Evolutionary conservation across 2,329 filamentous ascomycete species (phyloP).

Genomic region (Monosporascus sp.): DNA sequence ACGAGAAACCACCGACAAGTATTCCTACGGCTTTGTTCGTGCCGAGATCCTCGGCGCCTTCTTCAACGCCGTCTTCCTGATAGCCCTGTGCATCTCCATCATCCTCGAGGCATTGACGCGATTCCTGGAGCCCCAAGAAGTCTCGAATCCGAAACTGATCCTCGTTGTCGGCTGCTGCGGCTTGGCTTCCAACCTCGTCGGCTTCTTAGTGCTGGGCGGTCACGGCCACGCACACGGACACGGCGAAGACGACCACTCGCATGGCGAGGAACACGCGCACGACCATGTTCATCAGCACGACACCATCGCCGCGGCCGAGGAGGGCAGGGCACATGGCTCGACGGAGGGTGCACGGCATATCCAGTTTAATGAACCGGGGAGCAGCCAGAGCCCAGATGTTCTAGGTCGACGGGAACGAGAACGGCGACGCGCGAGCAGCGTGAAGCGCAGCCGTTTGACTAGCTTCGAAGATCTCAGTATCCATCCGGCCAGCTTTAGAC

Average conservation of each 20-base stretch:
- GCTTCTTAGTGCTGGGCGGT: conserved; percentile 86
- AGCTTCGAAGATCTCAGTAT: conserved; percentile 73
- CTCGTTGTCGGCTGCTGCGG: conserved; percentile 85
- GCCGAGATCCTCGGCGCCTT: conserved; percentile 94
- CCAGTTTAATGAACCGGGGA: conserved; percentile 32
- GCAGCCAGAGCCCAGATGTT: conserved; percentile 21
- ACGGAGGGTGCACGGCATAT: conserved; percentile 34
- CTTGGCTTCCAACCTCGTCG: conserved; percentile 80
- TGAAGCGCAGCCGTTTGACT: conserved; percentile 53
- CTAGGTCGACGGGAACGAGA: conserved; percentile 35
- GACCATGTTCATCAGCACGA: conserved; percentile 37
- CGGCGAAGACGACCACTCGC: conserved; percentile 46
- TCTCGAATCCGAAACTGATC: conserved; percentile 79
- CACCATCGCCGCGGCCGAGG: conserved; percentile 39
- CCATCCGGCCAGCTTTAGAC: conserved; percentile 83
- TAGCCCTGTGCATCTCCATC: conserved; percentile 93
- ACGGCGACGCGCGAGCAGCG: conserved; percentile 41
- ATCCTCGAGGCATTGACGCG: conserved; percentile 91
- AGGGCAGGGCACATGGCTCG: conserved; percentile 42
- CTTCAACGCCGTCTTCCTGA: conserved; percentile 95
- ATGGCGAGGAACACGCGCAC: conserved; percentile 46
- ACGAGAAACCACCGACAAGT: conserved; percentile 80
- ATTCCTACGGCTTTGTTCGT: conserved; percentile 96
- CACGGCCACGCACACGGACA: conserved; percentile 78
- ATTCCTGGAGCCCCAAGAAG: conserved; percentile 84